These are phyloP conservation scores for Spongiforma sp. DNA, from an alignment of 1,284 basidiomycete species.

Conservation along the genomic window DNA sequence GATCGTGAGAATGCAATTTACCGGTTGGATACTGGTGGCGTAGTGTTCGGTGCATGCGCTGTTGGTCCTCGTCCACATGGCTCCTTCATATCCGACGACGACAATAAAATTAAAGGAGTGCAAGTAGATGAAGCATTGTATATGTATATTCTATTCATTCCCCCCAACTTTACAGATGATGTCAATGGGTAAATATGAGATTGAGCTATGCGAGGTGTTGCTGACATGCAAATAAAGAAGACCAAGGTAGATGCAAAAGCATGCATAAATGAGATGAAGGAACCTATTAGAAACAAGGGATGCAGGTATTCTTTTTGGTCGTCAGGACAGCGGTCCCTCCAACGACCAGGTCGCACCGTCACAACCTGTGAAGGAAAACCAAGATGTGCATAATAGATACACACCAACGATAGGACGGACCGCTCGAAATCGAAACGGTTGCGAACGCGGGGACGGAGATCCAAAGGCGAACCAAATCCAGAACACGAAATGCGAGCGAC, in stretches of 20 bases:
- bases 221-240: slow-evolving; percentile 13
- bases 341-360: slow-evolving; percentile 9
- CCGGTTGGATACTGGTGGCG: too few species aligned
- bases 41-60: too few species aligned
- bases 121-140: slow-evolving; percentile 11
- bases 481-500: slow-evolving; percentile 16
- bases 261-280: neutral
- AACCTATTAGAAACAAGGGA: slow-evolving; percentile 13
- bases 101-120: neutral
- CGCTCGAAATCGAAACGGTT: neutral
- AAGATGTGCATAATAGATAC: slow-evolving; percentile 28
- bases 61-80: too few species aligned
- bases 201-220: slow-evolving; percentile 23
- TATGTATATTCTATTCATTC: slow-evolving; percentile 21
- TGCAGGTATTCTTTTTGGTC: neutral
- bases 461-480: slow-evolving; percentile 8
- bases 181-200: slow-evolving; percentile 30
- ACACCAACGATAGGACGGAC: slow-evolving; percentile 23
- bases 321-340: slow-evolving; percentile 7
- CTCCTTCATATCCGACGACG: neutral
- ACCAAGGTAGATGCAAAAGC: slow-evolving; percentile 11
- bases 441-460: too few species aligned
- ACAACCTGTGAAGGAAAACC: slow-evolving; percentile 1
- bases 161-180: slow-evolving; percentile 31
- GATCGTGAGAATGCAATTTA: too few species aligned